Conservation (phyloP, 148 eudicot genomes). For the Heliamphora exappendiculata region DNA sequence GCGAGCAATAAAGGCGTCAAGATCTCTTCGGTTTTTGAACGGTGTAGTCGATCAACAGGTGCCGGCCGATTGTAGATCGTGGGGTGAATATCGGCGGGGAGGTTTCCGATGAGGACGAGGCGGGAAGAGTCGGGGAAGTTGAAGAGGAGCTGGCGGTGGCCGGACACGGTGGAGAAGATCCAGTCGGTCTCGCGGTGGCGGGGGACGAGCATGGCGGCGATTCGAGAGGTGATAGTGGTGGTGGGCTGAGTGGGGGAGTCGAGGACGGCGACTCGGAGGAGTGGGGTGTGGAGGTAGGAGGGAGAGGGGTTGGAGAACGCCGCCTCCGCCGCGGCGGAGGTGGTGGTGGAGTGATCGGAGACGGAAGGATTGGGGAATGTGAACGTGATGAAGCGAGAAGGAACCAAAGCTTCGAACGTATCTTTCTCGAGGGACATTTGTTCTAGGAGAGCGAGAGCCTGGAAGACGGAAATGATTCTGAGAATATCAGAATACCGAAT, state of each 20-base stretch:
- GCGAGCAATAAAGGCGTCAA: conserved; percentile 39
- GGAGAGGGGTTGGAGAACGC: no score
- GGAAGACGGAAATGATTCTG: not conserved
- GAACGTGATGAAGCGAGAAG: conserved; percentile 67
- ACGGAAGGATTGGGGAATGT: conserved; percentile 41
- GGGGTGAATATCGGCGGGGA: conserved; percentile 12
- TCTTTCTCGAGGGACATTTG: conserved; percentile 33
- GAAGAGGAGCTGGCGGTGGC: conserved; percentile 63
- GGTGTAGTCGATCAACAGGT: conserved; percentile 1
- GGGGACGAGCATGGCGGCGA: conserved; percentile 78
- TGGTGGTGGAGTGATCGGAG: not conserved
- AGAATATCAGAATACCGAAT: no score
- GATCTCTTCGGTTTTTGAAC: conserved; percentile 18
- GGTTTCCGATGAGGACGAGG: conserved; percentile 60
- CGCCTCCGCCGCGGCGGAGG: no score
- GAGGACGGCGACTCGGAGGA: conserved; percentile 63
- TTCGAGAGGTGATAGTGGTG: conserved; percentile 13
- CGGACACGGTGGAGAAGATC: conserved; percentile 66
- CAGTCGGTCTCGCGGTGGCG: conserved; percentile 64
- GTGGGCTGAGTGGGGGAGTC: conserved; percentile 53
- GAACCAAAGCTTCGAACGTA: conserved; percentile 42
- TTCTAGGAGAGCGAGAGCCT: not conserved
- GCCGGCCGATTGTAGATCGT: conserved; percentile 14
- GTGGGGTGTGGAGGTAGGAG: conserved; percentile 24
- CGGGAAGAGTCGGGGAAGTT: conserved; percentile 47